Conservation (phyloP, 495 filamentous ascomycete species). For the Neurospora tetraspora region DNA sequence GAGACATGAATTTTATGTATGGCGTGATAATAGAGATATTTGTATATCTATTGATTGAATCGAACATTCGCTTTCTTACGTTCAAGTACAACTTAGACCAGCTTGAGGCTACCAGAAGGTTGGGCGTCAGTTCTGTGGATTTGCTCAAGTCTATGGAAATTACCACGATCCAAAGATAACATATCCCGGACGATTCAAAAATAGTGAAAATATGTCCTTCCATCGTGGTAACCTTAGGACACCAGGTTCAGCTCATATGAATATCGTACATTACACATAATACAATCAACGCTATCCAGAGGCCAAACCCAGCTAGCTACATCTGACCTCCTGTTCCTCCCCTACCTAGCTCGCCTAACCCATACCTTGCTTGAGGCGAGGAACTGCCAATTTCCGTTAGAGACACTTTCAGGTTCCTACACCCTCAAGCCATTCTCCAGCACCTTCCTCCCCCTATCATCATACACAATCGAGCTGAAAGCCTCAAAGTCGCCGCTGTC, state of each 20-base stretch:
- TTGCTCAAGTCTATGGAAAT: background rate
- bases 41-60: background rate
- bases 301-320: background rate
- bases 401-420: background rate
- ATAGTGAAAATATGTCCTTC: background rate
- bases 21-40: background rate
- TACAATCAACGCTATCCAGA: background rate
- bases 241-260: background rate
- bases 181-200: background rate
- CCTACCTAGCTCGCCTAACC: background rate
- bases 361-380: background rate
- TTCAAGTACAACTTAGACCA: background rate
- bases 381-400: background rate
- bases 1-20: background rate
- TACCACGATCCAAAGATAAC: background rate
- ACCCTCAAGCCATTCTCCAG: conserved; percentile 27
- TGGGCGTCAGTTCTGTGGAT: background rate
- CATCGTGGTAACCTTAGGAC: background rate
- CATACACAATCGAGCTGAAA: conserved; percentile 41
- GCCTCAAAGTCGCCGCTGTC: conserved; percentile 42
- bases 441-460: conserved; percentile 28
- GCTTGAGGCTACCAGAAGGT: background rate
- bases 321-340: background rate
- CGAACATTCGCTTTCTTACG: background rate
- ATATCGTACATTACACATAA: background rate